A percentile compares a stretch with the other conserved stretches of the same genome.
Evolutionary conservation across 1,139 yeast genomes (phyloP).

Genomic region (Blastobotrys arbuscula): DNA sequence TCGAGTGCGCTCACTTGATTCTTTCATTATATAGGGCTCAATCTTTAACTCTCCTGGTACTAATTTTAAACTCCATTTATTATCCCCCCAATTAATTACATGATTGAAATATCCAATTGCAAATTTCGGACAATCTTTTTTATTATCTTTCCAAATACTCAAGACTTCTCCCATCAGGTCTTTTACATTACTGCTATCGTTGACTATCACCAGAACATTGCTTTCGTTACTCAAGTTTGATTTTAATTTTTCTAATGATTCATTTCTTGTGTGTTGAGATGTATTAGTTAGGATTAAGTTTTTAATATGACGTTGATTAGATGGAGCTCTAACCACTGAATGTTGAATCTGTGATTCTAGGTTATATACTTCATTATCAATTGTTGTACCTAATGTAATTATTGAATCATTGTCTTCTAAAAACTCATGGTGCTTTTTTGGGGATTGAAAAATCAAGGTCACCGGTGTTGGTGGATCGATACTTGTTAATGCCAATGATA

Average conservation of each 20-base stretch:
- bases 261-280: neutral
- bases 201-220: neutral
- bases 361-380: neutral
- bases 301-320: neutral
- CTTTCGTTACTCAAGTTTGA: neutral
- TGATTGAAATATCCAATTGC: neutral
- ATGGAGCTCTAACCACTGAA: neutral
- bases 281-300: slow-evolving; percentile 1
- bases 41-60: neutral
- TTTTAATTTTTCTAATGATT: neutral
- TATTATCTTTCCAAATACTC: neutral
- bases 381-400: neutral
- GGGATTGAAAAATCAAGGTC: neutral
- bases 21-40: too few relatives aligned
- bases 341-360: slow-evolving; percentile 1
- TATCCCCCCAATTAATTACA: neutral
- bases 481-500: neutral
- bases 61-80: neutral
- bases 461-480: slow-evolving; percentile 7
- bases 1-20: too few relatives aligned
- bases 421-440: neutral
- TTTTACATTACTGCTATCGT: neutral
- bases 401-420: neutral
- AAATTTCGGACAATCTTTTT: neutral
- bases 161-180: neutral